Base-by-base conservation (phyloP, 768 basidiomycete genomes). In the Daedalea quercina region DNA sequence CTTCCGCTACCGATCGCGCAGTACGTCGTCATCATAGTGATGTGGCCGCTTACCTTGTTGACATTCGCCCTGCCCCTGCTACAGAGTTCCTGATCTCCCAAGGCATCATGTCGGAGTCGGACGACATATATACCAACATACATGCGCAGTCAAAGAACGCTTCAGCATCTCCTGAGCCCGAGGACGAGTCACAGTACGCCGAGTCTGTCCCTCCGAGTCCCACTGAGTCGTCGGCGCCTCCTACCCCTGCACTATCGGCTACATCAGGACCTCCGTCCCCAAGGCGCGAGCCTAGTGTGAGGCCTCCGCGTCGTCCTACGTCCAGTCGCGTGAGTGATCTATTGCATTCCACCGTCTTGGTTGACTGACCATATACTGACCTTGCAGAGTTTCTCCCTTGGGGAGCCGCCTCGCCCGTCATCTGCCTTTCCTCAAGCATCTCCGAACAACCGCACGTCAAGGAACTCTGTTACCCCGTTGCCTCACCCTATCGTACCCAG, bases 1-100 rank as follows among this genome's bases (percentile, higher is more conserved):
- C 2, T 89, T 87, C 63, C 73, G 81, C 37, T 88, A 88, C 63
- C 70, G 82, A 23, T 70, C 79, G 34, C 69, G 65, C 51, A 80
- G 84, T 82, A 54, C 33, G 59, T 20, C 2, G 9, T 42, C 28
- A 6, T 31, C 28, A 20, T 19, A 37, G 20, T 7, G 19, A 11
- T 4, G 7, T 8, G 17, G 17, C 41, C 12, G 7, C 34, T 2
- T n/a, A 8, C 12, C 47, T 13, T 12, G n/a, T 2, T 28, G 9
- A 7, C 28, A 15, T 12, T 22, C 11, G 28, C 24, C 19, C 22
- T 40, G 41, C 25, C 9, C 9, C 20, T 25, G 7, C 54, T 28
- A 15, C 50, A 59, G 59, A 61, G 1, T 65, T 60, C 54, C 57
- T 65, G 8, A 24, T 61, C 9, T 41, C 50, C 7, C 64, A 63